A percentile compares a stretch with the other conserved stretches of the same genome.
Evolutionary conservation across 2,329 filamentous ascomycete species (phyloP).

Genomic region (Neoarthrinium moseri): DNA sequence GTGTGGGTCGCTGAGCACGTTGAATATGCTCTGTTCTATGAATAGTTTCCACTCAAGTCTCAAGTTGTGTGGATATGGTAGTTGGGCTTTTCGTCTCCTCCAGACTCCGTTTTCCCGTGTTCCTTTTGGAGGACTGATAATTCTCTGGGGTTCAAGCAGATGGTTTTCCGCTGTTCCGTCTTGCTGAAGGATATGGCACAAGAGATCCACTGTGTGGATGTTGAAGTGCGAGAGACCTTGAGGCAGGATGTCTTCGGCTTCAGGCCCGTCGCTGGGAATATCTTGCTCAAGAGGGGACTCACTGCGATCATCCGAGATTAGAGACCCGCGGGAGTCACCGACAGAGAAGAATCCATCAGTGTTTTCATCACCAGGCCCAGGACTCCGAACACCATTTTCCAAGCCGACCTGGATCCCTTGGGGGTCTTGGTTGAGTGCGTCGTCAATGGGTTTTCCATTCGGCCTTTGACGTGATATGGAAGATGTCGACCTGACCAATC

Average conservation of each 20-base stretch:
- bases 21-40: constrained; percentile 63
- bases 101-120: constrained; percentile 26
- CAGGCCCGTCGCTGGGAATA: constrained; percentile 17
- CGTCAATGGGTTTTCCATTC: constrained; percentile 14
- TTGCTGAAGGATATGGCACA: constrained; percentile 59
- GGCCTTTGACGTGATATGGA: constrained; percentile 17
- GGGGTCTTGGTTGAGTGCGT: constrained; percentile 12
- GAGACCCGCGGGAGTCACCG: neutral
- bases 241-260: constrained; percentile 42
- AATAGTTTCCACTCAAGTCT: constrained; percentile 58
- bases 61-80: constrained; percentile 28
- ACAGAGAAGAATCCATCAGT: neutral
- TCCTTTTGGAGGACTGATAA: constrained; percentile 27
- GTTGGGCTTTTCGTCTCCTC: constrained; percentile 23
- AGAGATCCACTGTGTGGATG: constrained; percentile 56
- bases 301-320: neutral
- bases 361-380: too few relatives aligned
- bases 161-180: constrained; percentile 53
- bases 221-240: constrained; percentile 56
- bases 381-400: too few relatives aligned
- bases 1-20: constrained; percentile 57
- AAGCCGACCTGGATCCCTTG: too few relatives aligned
- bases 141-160: constrained; percentile 38
- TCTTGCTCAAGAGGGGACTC: constrained; percentile 16
- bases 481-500: constrained; percentile 18